Percentiles rank a stretch among this genome's conserved stretches.
Conservation (phyloP, 345 rosid species). For the Pistacia vera region DNA sequence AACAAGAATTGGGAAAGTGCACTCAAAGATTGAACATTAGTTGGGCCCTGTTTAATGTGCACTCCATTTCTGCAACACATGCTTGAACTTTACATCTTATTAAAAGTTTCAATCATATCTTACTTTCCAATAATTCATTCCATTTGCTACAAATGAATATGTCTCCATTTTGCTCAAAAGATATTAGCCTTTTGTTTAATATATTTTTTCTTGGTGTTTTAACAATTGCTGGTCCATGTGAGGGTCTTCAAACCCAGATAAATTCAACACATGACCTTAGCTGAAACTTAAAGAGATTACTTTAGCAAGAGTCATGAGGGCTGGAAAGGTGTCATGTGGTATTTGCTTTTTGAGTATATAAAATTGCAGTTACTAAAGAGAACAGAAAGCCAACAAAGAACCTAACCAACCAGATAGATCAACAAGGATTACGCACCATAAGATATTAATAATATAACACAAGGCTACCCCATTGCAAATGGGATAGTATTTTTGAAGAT, state of each 20-base stretch:
- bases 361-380: conserved; percentile 16
- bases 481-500: conserved; percentile 25
- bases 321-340: conserved; percentile 24
- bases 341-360: conserved; percentile 21
- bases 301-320: conserved; percentile 7
- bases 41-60: conserved; percentile 11
- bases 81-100: conserved; percentile 25
- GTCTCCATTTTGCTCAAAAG: conserved; percentile 1
- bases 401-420: conserved; percentile 28
- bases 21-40: conserved; percentile 10
- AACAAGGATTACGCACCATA: conserved; percentile 26
- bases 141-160: conserved; percentile 16
- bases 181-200: not conserved
- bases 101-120: not conserved
- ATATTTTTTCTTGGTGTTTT: not conserved
- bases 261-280: not conserved
- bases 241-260: conserved; percentile 12
- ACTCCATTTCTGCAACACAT: conserved; percentile 29
- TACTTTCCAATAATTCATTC: conserved; percentile 24
- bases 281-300: conserved; percentile 20
- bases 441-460: conserved; percentile 36
- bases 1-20: not conserved
- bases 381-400: conserved; percentile 20
- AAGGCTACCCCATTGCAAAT: conserved; percentile 37
- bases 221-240: conserved; percentile 10